Conservation (phyloP, 164 flowering plant species). For the Pachysandra terminalis region DNA sequence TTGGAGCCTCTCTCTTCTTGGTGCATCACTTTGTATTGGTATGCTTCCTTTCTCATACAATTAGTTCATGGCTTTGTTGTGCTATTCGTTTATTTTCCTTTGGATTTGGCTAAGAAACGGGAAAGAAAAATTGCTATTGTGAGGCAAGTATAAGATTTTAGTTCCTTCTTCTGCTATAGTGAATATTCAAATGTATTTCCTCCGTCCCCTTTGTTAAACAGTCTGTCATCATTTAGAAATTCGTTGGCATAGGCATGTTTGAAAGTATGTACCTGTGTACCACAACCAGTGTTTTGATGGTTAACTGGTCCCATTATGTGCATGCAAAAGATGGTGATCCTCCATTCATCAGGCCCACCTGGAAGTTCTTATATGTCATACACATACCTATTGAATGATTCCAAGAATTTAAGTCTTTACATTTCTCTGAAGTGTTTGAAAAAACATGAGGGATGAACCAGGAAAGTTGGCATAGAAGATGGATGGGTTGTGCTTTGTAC, state of each 20-base stretch:
- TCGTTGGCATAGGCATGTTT: no score
- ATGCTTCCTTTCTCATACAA: conserved; percentile 21
- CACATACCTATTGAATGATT: neutral
- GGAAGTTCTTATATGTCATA: neutral
- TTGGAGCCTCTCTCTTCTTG: conserved; percentile 96
- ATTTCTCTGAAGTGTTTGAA: neutral
- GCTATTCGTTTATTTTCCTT: neutral
- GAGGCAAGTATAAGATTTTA: no score
- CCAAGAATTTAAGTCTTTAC: neutral
- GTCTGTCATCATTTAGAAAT: no score
- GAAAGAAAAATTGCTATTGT: no score
- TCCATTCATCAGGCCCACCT: neutral
- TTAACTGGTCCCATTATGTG: neutral
- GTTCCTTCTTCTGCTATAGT: no score
- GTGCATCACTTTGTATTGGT: conserved; percentile 91
- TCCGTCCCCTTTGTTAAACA: no score
- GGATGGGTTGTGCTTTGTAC: neutral
- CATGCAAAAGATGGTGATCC: neutral
- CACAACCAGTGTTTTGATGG: neutral
- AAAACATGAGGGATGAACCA: neutral
- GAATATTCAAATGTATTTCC: no score
- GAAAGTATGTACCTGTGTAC: neutral
- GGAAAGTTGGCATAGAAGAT: neutral
- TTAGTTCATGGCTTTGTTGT: neutral
- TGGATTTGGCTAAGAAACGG: neutral